Percentiles rank a stretch among this genome's conserved stretches.
Conservation (phyloP, 73 alveolate species). For the Effrenium voratum region DNA sequence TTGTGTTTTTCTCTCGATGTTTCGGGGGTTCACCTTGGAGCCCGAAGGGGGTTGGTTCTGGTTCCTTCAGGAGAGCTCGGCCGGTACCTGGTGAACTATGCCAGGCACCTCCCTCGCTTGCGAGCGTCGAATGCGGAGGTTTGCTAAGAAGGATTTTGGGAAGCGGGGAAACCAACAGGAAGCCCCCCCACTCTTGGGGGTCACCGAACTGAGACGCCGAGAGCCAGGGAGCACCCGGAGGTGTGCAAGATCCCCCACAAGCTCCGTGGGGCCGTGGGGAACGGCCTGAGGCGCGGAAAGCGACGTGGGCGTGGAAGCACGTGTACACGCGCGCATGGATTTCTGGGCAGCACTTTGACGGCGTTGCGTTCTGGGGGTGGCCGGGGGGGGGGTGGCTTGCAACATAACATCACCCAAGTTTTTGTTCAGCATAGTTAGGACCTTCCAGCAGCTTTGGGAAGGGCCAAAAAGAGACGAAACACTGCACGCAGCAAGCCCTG, state of each 20-base stretch:
- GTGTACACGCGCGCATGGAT: too few relatives aligned
- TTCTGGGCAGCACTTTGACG: too few relatives aligned
- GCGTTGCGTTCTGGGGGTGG: not conserved
- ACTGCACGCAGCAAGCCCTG: too few relatives aligned
- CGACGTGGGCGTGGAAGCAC: too few relatives aligned
- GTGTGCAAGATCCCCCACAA: constrained; percentile 64
- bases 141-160: too few relatives aligned
- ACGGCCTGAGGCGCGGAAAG: constrained; percentile 53
- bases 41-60: too few relatives aligned
- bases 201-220: not conserved
- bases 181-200: not conserved
- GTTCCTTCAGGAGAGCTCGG: constrained; percentile 58
- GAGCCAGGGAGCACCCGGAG: constrained; percentile 83
- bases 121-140: not conserved
- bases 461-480: too few relatives aligned
- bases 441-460: too few relatives aligned
- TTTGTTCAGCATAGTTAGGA: too few relatives aligned
- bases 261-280: constrained; percentile 59
- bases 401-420: not conserved
- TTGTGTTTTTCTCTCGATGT: too few relatives aligned
- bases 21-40: too few relatives aligned
- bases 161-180: too few relatives aligned
- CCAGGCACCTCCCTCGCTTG: constrained; percentile 10
- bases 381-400: not conserved
- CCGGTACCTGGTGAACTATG: constrained; percentile 87